A percentile compares a stretch with the other conserved stretches of the same genome.
These are phyloP conservation scores for Macrolepiota albuminosa DNA, from an alignment of 768 basidiomycete species.

Conservation along the genomic window DNA sequence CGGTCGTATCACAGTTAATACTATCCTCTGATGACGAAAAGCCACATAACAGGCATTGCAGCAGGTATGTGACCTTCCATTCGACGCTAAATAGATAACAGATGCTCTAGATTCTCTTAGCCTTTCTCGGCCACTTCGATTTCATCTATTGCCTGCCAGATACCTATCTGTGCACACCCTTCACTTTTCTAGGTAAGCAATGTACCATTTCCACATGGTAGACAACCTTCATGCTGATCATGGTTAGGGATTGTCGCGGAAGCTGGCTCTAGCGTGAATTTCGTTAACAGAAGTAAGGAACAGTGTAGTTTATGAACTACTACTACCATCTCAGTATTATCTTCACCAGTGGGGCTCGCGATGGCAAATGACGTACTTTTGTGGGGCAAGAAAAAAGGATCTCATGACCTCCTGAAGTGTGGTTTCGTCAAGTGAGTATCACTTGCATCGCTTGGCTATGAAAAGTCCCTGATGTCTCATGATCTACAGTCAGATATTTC, in stretches of 20 bases:
- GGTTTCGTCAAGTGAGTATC: constrained; percentile 64
- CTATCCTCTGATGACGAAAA: background rate
- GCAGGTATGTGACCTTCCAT: constrained; percentile 38
- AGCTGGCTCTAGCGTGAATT: constrained; percentile 65
- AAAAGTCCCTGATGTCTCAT: background rate
- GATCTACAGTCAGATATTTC: constrained; percentile 51
- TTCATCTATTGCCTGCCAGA: constrained; percentile 64
- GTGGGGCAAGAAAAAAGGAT: constrained; percentile 62
- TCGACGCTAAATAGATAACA: background rate
- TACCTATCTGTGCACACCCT: constrained; percentile 61
- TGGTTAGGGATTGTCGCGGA: constrained; percentile 57
- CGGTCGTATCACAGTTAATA: constrained; percentile 4
- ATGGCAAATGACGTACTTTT: constrained; percentile 70
- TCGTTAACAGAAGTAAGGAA: constrained; percentile 57
- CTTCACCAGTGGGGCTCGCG: constrained; percentile 52
- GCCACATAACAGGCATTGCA: constrained; percentile 46
- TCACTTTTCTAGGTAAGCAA: constrained; percentile 49
- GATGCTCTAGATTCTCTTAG: constrained; percentile 23
- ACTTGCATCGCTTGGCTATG: background rate
- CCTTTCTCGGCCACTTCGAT: constrained; percentile 69
- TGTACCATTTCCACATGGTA: constrained; percentile 19
- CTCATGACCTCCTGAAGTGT: constrained; percentile 50
- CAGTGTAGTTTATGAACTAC: background rate
- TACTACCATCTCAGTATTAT: background rate
- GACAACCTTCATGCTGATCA: background rate